Evolutionary conservation across 331 rosid genomes (phyloP).

Genomic region (Dryas integrifolia): DNA sequence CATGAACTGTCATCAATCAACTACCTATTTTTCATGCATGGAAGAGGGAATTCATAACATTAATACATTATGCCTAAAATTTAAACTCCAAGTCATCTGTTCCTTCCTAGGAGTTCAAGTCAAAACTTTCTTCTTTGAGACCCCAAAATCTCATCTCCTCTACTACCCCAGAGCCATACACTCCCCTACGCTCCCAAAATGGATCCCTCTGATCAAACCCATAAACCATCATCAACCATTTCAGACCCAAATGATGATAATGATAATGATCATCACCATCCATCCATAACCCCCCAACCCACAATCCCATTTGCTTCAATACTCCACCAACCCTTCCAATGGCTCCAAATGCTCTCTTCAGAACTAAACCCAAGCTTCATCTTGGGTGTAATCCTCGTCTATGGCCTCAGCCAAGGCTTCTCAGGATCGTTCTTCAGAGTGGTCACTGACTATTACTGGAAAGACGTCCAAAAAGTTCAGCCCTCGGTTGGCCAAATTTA

Average conservation of each 20-base stretch:
- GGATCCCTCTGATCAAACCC: background rate
- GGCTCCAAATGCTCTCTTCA: conserved; percentile 48
- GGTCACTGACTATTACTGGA: conserved; percentile 70
- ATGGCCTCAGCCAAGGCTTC: conserved; percentile 73
- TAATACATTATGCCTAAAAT: background rate
- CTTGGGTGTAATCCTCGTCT: conserved; percentile 43
- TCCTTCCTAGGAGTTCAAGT: background rate
- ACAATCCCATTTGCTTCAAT: background rate
- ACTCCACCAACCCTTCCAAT: conserved; percentile 39
- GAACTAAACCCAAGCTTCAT: conserved; percentile 45
- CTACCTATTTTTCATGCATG: background rate
- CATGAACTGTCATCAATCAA: background rate
- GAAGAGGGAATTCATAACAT: background rate
- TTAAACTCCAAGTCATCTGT: background rate
- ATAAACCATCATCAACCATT: background rate
- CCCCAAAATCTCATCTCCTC: background rate
- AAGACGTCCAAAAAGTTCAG: conserved; percentile 60
- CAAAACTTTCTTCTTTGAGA: background rate
- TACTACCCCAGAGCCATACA: background rate
- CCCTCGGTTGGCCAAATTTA: conserved; percentile 63
- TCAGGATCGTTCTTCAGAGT: conserved; percentile 55
- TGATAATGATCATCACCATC: background rate
- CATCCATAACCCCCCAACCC: background rate
- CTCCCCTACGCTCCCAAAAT: background rate
- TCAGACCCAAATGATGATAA: background rate